These are phyloP conservation scores for Diplosphaera chodatii DNA, from an alignment of 139 green algal species.

Conservation along the genomic window DNA sequence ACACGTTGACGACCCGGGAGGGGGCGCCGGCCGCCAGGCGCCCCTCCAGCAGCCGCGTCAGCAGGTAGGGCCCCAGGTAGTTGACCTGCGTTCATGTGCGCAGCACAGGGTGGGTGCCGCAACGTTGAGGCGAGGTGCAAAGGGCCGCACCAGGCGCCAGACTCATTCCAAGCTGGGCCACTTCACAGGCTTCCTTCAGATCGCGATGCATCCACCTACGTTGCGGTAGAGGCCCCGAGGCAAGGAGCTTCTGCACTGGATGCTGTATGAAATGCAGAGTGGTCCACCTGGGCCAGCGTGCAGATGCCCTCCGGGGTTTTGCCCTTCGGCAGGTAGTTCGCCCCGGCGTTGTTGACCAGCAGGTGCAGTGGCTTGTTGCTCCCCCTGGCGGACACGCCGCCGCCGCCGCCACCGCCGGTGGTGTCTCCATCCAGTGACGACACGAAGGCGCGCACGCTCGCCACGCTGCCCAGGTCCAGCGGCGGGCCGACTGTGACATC, in stretches of 20 bases:
- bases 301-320: constrained; percentile 24
- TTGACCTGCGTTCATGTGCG: constrained; percentile 39
- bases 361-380: constrained; percentile 8
- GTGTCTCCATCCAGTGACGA: no score
- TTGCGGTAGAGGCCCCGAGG: no score
- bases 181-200: no score
- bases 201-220: no score
- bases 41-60: constrained; percentile 60
- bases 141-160: no score
- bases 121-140: no score
- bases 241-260: no score
- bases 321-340: constrained; percentile 10
- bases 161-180: no score
- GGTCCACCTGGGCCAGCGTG: constrained; percentile 17
- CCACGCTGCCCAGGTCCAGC: constrained; percentile 25
- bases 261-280: no score
- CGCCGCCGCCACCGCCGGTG: no score
- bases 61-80: constrained; percentile 61
- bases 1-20: constrained; percentile 43
- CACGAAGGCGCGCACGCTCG: constrained; percentile 32
- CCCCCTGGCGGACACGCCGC: constrained; percentile 11
- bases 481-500: constrained; percentile 20
- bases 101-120: no score
- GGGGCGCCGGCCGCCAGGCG: constrained; percentile 23
- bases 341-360: constrained; percentile 46